Percentiles rank a stretch among this genome's conserved stretches.
Evolutionary conservation across 2,329 filamentous ascomycete genomes (phyloP).

Genomic region (Xylariomycetidae sp.): DNA sequence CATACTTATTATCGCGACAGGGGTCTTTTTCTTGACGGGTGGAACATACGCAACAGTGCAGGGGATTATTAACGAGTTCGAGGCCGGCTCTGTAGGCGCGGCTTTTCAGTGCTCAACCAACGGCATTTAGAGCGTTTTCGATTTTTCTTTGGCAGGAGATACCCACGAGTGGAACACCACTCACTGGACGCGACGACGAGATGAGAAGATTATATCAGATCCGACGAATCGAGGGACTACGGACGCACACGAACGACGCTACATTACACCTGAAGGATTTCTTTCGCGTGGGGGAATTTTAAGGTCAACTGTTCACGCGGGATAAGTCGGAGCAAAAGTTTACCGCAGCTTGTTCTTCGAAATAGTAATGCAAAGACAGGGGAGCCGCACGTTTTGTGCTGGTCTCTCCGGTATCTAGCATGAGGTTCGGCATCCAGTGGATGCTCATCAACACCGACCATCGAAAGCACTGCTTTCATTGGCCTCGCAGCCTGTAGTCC

Average conservation of each 20-base stretch:
- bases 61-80: conserved; percentile 69
- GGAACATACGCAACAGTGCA: conserved; percentile 78
- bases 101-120: conserved; percentile 71
- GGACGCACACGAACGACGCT: neutral
- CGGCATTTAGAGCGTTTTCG: conserved; percentile 39
- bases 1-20: conserved; percentile 63
- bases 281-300: conserved; percentile 1
- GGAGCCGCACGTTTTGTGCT: conserved; percentile 9
- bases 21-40: conserved; percentile 72
- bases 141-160: conserved; percentile 14
- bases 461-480: neutral
- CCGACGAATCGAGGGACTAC: neutral
- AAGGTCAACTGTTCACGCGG: conserved; percentile 7
- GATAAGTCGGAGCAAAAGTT: conserved; percentile 2
- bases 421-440: conserved; percentile 16
- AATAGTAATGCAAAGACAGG: conserved; percentile 22
- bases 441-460: conserved; percentile 11
- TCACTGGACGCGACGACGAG: conserved; percentile 5
- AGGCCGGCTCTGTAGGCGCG: conserved; percentile 55
- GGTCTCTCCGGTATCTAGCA: conserved; percentile 16
- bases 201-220: neutral
- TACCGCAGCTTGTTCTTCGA: conserved; percentile 6
- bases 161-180: conserved; percentile 11
- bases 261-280: conserved; percentile 1
- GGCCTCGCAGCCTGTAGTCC: conserved; percentile 1